phyloP scores from a whole-genome alignment of 2,329 filamentous ascomycete species.

The Botrytis medusae region DNA sequence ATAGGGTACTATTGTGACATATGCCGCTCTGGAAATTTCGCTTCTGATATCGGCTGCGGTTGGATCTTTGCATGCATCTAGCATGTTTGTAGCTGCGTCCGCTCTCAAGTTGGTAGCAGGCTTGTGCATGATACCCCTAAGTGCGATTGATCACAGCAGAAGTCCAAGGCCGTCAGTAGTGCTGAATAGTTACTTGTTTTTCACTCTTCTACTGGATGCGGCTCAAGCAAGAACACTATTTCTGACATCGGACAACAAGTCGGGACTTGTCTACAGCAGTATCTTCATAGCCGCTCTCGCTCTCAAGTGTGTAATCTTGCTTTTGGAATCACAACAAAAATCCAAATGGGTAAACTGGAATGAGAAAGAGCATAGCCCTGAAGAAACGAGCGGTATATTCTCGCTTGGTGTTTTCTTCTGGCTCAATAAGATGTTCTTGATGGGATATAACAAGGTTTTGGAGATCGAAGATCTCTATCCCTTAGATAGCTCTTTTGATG shows the following conservation, averaged over 20 bases:
- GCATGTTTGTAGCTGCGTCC: slow-evolving; percentile 34
- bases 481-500: slow-evolving; percentile 25
- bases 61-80: slow-evolving; percentile 15
- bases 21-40: slow-evolving; percentile 6
- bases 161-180: slow-evolving; percentile 25
- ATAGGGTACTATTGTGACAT: slow-evolving; percentile 22
- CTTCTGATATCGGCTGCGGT: neutral
- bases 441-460: slow-evolving; percentile 37
- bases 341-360: slow-evolving; percentile 14
- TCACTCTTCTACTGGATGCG: slow-evolving; percentile 25
- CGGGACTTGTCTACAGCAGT: slow-evolving; percentile 29
- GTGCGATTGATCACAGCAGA: slow-evolving; percentile 24
- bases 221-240: slow-evolving; percentile 26
- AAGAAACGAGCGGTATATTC: slow-evolving; percentile 39
- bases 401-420: slow-evolving; percentile 40
- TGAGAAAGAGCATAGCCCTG: slow-evolving; percentile 23
- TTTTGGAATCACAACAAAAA: slow-evolving; percentile 28
- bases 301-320: slow-evolving; percentile 24
- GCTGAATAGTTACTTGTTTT: slow-evolving; percentile 24
- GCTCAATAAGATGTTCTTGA: slow-evolving; percentile 39
- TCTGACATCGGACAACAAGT: slow-evolving; percentile 4
- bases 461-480: slow-evolving; percentile 34
- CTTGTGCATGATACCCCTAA: slow-evolving; percentile 7
- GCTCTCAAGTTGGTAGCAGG: neutral
- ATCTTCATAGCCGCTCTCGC: slow-evolving; percentile 20